These are phyloP conservation scores for Pyrenophora tritici-repentis DNA, from an alignment of 2,329 filamentous ascomycete species.

Conservation along the genomic window DNA sequence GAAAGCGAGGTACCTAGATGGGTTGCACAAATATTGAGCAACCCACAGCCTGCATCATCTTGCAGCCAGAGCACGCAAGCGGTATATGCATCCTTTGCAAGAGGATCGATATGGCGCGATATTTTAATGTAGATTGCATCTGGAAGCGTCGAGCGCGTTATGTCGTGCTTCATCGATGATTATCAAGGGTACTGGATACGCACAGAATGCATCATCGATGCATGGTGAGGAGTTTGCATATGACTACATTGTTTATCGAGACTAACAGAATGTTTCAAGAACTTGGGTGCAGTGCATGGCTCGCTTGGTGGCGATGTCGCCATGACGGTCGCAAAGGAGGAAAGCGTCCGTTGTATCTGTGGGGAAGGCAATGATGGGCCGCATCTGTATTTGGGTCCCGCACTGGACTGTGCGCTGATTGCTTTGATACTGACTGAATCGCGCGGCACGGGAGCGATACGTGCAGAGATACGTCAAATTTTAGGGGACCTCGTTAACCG, in stretches of 20 bases:
- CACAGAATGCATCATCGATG: neutral
- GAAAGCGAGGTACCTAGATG: slow-evolving; percentile 9
- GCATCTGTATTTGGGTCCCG: slow-evolving; percentile 20
- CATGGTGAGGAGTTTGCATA: neutral
- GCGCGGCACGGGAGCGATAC: slow-evolving; percentile 7
- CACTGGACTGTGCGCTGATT: slow-evolving; percentile 13
- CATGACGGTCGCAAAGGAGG: slow-evolving; percentile 25
- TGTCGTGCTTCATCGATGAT: slow-evolving; percentile 3
- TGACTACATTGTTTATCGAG: slow-evolving; percentile 2
- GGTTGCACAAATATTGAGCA: slow-evolving; percentile 12
- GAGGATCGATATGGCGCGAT: slow-evolving; percentile 4
- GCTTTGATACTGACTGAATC: slow-evolving; percentile 16
- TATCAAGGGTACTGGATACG: neutral
- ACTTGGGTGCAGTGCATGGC: slow-evolving; percentile 17
- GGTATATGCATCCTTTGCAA: slow-evolving; percentile 13
- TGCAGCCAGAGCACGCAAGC: slow-evolving; percentile 18
- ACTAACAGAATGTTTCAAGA: slow-evolving; percentile 10
- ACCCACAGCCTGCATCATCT: slow-evolving; percentile 28
- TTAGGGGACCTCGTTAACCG: slow-evolving; percentile 14
- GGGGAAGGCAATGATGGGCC: slow-evolving; percentile 23
- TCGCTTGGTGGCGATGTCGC: slow-evolving; percentile 25
- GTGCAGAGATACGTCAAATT: slow-evolving; percentile 7
- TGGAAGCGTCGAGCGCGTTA: slow-evolving; percentile 1
- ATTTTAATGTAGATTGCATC: slow-evolving; percentile 3
- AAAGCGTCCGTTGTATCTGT: slow-evolving; percentile 29